phyloP scores from a whole-genome alignment of 805 yeast species.

The Teunomyces lycoperdinae region DNA sequence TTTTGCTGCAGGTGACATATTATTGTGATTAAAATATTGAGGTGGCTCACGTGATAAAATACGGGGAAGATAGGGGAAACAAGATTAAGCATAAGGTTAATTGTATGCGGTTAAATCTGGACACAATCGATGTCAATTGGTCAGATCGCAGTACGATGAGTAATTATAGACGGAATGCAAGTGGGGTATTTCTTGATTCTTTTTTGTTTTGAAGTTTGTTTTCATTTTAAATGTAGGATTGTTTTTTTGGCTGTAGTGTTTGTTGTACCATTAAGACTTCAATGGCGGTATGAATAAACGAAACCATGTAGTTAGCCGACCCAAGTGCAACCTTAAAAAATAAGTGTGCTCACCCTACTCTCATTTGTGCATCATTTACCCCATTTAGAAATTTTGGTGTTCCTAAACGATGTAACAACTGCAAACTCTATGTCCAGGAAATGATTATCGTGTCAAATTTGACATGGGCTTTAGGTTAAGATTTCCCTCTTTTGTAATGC shows the following conservation, averaged over 20 bases:
- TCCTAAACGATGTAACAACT: neutral
- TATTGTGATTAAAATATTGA: neutral
- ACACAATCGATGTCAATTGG: neutral
- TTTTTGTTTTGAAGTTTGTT: neutral
- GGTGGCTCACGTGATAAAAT: neutral
- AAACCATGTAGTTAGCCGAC: neutral
- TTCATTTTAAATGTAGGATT: neutral
- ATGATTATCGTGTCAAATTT: neutral
- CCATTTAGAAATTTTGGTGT: neutral
- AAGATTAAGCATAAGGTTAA: neutral
- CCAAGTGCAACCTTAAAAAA: neutral
- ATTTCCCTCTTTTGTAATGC: neutral
- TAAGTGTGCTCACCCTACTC: neutral
- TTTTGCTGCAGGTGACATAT: constrained; percentile 3
- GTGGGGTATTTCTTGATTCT: neutral
- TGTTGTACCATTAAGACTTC: neutral
- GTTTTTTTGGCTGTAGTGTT: neutral
- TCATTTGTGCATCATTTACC: neutral
- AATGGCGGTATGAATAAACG: neutral
- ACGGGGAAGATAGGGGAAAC: neutral
- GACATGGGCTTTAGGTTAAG: neutral
- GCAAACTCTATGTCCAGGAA: neutral
- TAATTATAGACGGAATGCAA: neutral
- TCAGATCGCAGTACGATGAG: neutral
- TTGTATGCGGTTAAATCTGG: neutral